Evolutionary conservation across 2,329 filamentous ascomycete genomes (phyloP).

Genomic region (Stachybotrys elegans): DNA sequence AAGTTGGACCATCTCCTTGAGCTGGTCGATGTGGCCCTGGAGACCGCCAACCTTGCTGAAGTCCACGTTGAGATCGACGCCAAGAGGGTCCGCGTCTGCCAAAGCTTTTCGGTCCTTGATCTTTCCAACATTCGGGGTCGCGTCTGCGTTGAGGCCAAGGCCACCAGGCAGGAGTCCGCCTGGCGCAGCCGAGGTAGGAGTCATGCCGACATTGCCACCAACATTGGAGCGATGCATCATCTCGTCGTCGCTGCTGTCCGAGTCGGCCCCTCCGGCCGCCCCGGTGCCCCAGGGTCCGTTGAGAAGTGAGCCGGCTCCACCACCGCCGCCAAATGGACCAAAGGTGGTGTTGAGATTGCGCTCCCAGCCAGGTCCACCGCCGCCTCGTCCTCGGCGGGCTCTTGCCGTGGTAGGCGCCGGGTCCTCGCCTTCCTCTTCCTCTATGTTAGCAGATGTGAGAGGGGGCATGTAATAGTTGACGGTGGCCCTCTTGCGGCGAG

Average conservation of each 20-base stretch:
- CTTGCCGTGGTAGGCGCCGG: conserved; percentile 64
- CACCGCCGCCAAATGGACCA: conserved; percentile 87
- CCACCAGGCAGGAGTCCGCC: conserved; percentile 39
- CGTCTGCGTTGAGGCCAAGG: conserved; percentile 36
- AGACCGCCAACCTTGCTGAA: conserved; percentile 93
- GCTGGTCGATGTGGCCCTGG: conserved; percentile 88
- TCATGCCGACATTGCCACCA: conserved; percentile 58
- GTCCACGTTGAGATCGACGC: conserved; percentile 86
- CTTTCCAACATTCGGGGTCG: conserved; percentile 79
- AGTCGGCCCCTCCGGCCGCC: conserved; percentile 76
- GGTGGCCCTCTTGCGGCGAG: conserved; percentile 48
- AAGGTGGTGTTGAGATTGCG: conserved; percentile 83
- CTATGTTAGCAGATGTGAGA: conserved; percentile 55
- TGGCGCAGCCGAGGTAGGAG: conserved; percentile 46
- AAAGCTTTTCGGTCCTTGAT: conserved; percentile 88
- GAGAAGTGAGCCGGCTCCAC: conserved; percentile 66
- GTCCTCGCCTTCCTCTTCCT: conserved; percentile 68
- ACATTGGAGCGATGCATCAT: conserved; percentile 55
- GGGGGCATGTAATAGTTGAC: conserved; percentile 86
- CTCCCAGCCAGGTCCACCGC: conserved; percentile 60
- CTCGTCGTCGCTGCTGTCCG: conserved; percentile 96
- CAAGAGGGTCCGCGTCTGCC: conserved; percentile 89
- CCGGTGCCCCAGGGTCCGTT: conserved; percentile 70
- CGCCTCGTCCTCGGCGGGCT: conserved; percentile 58
- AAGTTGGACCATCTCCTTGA: conserved; percentile 98